Percentiles rank a stretch among this genome's conserved stretches.
These are phyloP conservation scores for Fusarium tuaranense DNA, from an alignment of 2,329 filamentous ascomycete genomes.

Conservation along the genomic window DNA sequence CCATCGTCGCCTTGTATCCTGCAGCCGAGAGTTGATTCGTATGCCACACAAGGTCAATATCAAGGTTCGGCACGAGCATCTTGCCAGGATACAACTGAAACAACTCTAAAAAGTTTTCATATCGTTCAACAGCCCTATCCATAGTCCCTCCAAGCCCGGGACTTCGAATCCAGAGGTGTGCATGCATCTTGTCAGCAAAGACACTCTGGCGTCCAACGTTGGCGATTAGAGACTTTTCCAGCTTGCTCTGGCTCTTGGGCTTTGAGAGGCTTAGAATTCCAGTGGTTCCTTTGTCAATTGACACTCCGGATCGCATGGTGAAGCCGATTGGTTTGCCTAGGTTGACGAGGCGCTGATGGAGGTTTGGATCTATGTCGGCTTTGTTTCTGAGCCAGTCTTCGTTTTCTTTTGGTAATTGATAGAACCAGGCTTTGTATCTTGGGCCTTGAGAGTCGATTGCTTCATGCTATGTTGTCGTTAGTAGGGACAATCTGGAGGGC, in stretches of 20 bases:
- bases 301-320: not conserved
- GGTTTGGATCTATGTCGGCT: not conserved
- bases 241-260: not conserved
- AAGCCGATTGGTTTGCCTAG: slow-evolving; percentile 6
- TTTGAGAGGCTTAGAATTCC: not conserved
- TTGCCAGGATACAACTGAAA: slow-evolving; percentile 50
- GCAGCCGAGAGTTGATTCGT: slow-evolving; percentile 53
- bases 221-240: slow-evolving; percentile 6
- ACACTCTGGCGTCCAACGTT: slow-evolving; percentile 47
- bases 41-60: slow-evolving; percentile 57
- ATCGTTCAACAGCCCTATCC: slow-evolving; percentile 50
- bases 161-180: slow-evolving; percentile 52
- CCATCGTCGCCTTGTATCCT: slow-evolving; percentile 39
- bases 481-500: not conserved
- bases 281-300: not conserved
- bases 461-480: slow-evolving; percentile 23
- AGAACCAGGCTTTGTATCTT: slow-evolving; percentile 22
- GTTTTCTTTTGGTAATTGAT: not conserved
- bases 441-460: slow-evolving; percentile 29
- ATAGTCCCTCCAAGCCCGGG: slow-evolving; percentile 50
- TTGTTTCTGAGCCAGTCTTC: slow-evolving; percentile 5
- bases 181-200: slow-evolving; percentile 55
- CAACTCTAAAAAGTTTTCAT: slow-evolving; percentile 51
- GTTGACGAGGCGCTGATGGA: slow-evolving; percentile 13
- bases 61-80: slow-evolving; percentile 53